Evolutionary conservation across 2,329 filamentous ascomycete genomes (phyloP), one percentile per base, ranked within the genome.

Genomic region (Cadophora luteo-olivacea): DNA sequence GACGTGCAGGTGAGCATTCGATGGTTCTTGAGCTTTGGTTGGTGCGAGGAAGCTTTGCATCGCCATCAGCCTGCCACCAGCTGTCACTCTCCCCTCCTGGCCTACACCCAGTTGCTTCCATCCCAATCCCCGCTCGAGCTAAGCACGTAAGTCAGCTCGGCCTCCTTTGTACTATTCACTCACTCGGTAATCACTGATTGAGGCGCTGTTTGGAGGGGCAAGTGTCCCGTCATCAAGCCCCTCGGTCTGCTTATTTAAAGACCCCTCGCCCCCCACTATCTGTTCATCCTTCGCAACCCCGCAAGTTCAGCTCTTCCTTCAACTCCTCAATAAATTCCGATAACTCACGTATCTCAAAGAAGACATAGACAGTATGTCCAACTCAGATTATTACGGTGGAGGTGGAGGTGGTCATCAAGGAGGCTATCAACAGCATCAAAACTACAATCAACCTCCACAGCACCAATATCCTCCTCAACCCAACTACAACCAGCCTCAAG

Each of bases 361-460:
- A 48, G 25, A 58, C 49, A 32, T 38, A 66, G 32, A 55, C 67
- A 73, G 14, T 51, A 78, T 78, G 76, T 73, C 75, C 22, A 71
- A 63, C 62, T 65, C 71, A 65, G 74, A 76, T 25, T 78, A 77
- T 58, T 78, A 77, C 71, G 72, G 72, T 38, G 69, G 71, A 19
- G 72, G 71, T 12, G 68, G 67, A 25, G 66, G 67, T 48, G 48
- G 54, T 22, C 54, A 57, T 41, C 55, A 60, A 41, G 55, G 55
- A 64, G 48, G 62, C 60, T 68, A 69, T 32, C 51, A 67, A 24
- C 69, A 71, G 52, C 69, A 72, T 32, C 67, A 64, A 33, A 64
- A 68, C 24, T 69, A 68, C 33, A 60, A 60, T 16, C 69, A 68
- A 49, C 66, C 69, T 24, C 69, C 65, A 4, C 70, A 70, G 48